Evolutionary conservation across 768 basidiomycete genomes (phyloP), one percentile per base, ranked within the genome.

Genomic region (Pleurotus pulmonarius): DNA sequence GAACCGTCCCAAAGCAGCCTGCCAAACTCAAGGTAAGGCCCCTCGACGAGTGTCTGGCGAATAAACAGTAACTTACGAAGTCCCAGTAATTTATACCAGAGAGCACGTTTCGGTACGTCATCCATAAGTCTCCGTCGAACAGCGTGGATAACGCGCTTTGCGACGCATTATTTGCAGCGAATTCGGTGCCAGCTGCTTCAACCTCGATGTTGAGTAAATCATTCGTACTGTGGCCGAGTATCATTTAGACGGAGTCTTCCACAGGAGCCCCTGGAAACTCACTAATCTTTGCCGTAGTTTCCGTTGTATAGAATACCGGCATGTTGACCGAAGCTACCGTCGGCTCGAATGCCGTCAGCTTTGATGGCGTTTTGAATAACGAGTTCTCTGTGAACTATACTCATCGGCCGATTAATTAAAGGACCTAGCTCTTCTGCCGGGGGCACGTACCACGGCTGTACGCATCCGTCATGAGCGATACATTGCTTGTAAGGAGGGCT

Each of bases 61-160:
- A 37, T 44, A 11, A 26, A 43, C 15, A 3, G 29, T 34, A 34
- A 75, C 86, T 64, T 56, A 88, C 86, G 63, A 87, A 83, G 76
- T 90, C 88, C 85, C 86, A 90, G 63, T 88, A 86, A 46, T 84
- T 63, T 15, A 82, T 76, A 3, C 75, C 69, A 1, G 87, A 86
- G 24, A 77, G 48, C 8, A 73, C 67, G 63, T 90, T 88, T 11
- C 71, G 70, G 62, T 79, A 86, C 24, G 88, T 83, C 86, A 88
- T 87, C 88, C 88, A 90, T 45, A 73, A 70, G 58, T 83, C 73
- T 0, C 82, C 88, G 29, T 81, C 74, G 56, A 88, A 75, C 4
- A 86, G 69, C 11, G 75, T 79, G 7, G 75, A 78, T 48, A 89
- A 78, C 0, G 86, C 85, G 24, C 62, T 56, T 59, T 75, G 70